Evolutionary conservation across 2,329 filamentous ascomycete genomes (phyloP).

Genomic region (Colletotrichum liriopes): DNA sequence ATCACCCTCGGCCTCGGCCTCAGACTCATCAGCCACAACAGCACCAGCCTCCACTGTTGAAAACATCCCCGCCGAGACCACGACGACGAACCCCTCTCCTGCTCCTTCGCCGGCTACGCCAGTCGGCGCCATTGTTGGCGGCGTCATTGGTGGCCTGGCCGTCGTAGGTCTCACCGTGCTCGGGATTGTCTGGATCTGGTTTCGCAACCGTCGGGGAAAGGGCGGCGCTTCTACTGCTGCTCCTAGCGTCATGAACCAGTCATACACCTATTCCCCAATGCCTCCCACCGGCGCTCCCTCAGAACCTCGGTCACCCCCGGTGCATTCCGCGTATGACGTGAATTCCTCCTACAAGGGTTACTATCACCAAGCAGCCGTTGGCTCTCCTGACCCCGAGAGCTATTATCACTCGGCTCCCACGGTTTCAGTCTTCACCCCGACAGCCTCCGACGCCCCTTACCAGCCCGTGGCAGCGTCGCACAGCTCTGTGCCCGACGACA

Average conservation of each 20-base stretch:
- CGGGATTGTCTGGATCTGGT: neutral
- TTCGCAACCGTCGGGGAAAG: conserved; percentile 1
- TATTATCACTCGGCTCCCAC: neutral
- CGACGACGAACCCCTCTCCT: neutral
- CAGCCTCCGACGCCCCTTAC: neutral
- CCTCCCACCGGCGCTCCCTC: neutral
- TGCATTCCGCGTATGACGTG: neutral
- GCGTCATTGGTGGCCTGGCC: conserved; percentile 1
- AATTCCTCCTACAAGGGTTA: conserved; percentile 12
- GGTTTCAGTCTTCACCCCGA: neutral
- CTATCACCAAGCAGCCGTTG: neutral
- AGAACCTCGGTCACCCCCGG: neutral
- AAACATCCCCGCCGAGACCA: neutral
- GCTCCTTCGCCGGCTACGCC: neutral
- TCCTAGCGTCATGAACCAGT: neutral
- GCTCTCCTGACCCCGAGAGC: neutral
- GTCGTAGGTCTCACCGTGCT: conserved; percentile 1
- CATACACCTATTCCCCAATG: conserved; percentile 9
- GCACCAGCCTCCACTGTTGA: neutral
- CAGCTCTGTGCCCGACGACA: neutral
- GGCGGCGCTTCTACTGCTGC: neutral
- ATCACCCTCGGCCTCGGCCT: neutral
- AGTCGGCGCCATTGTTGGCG: conserved; percentile 13
- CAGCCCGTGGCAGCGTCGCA: neutral
- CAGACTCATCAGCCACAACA: neutral